Evolutionary conservation across 225 moss, liverwort and hornwort species (phyloP).

Genomic region (Thuidium tamariscinum): DNA sequence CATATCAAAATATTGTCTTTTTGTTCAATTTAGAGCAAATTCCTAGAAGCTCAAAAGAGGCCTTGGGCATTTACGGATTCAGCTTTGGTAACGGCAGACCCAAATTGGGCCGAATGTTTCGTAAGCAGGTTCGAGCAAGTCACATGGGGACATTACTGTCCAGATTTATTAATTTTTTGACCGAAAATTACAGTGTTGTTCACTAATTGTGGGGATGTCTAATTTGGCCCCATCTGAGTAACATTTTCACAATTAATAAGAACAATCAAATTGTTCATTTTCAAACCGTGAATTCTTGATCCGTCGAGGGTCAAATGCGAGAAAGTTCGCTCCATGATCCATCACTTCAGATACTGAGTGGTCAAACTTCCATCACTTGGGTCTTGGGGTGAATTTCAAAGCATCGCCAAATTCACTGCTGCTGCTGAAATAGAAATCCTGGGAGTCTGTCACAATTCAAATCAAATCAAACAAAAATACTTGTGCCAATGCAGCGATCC

Average conservation of each 20-base stretch:
- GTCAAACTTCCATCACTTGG: background rate
- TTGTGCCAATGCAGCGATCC: background rate
- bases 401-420: background rate
- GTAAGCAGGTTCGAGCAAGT: background rate
- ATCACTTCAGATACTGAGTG: background rate
- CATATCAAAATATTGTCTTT: too few species aligned
- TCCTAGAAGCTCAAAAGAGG: too few species aligned
- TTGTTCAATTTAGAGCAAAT: too few species aligned
- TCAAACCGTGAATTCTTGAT: background rate
- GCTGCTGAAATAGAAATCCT: background rate
- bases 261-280: background rate
- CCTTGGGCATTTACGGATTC: too few species aligned
- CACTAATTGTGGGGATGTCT: background rate
- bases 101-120: background rate
- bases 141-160: background rate
- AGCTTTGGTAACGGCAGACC: background rate
- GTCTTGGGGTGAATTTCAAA: background rate
- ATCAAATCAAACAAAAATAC: background rate
- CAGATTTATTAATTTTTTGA: background rate
- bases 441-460: background rate
- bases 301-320: background rate
- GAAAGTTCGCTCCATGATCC: background rate
- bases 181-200: background rate
- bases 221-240: background rate
- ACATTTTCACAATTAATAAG: background rate